Conservation (phyloP, 805 yeast species). For the Kuraishia floccosa region DNA sequence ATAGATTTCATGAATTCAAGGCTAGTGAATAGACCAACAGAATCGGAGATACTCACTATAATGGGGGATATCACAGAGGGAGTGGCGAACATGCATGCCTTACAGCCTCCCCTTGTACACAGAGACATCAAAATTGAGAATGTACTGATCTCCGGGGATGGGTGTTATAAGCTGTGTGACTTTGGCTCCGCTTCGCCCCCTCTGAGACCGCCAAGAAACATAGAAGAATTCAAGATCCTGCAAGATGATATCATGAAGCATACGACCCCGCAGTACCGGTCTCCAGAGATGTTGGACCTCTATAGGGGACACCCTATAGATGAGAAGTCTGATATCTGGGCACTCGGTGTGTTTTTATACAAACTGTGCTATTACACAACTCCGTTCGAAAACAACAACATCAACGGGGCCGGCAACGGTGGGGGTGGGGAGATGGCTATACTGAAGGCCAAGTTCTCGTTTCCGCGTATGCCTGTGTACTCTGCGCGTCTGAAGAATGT, state of each 20-base stretch:
- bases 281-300: slow-evolving; percentile 79
- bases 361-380: slow-evolving; percentile 75
- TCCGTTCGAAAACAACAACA: slow-evolving; percentile 52
- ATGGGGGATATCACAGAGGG: slow-evolving; percentile 65
- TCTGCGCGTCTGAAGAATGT: slow-evolving; percentile 53
- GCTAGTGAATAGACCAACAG: slow-evolving; percentile 52
- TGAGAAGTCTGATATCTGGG: slow-evolving; percentile 83
- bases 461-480: slow-evolving; percentile 45
- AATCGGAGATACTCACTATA: slow-evolving; percentile 54
- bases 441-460: slow-evolving; percentile 39
- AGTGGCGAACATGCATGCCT: slow-evolving; percentile 67
- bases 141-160: slow-evolving; percentile 49
- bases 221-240: slow-evolving; percentile 46
- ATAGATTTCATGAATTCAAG: slow-evolving; percentile 75
- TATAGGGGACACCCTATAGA: slow-evolving; percentile 59
- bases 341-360: slow-evolving; percentile 67
- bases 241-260: slow-evolving; percentile 65
- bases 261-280: slow-evolving; percentile 77
- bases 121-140: slow-evolving; percentile 79
- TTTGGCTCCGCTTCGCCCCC: slow-evolving; percentile 71
- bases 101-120: slow-evolving; percentile 62
- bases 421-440: slow-evolving; percentile 52
- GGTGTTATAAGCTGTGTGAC: slow-evolving; percentile 64
- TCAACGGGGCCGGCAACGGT: slow-evolving; percentile 20
- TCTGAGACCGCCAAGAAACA: slow-evolving; percentile 48